A percentile compares a stretch with the other conserved stretches of the same genome.
These are phyloP conservation scores for Monosporozyma aquatica DNA, from an alignment of 805 yeast genomes.

Conservation along the genomic window DNA sequence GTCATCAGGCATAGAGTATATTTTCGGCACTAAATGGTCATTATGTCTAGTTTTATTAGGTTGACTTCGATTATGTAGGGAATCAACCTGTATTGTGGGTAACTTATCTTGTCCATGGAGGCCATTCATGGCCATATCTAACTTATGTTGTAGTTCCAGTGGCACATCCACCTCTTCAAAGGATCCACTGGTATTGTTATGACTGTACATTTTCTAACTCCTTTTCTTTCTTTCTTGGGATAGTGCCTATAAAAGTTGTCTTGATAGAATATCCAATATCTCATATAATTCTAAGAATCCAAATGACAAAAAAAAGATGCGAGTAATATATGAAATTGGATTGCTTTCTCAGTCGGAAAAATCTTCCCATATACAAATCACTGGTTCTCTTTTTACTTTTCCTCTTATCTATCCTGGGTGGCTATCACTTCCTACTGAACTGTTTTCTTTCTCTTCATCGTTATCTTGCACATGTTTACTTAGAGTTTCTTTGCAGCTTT, in stretches of 20 bases:
- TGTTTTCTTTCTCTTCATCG: no score
- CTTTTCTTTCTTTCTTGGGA: not conserved
- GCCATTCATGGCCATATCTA: conserved; percentile 9
- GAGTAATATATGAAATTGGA: no score
- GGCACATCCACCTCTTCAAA: conserved; percentile 26
- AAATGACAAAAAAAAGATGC: no score
- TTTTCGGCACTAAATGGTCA: not conserved
- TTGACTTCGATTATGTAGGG: not conserved
- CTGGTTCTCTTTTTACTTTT: no score
- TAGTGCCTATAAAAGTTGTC: not conserved
- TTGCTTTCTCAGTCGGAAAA: no score
- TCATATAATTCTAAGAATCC: no score
- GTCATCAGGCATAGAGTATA: conserved; percentile 1
- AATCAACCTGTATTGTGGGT: not conserved
- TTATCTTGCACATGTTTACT: no score
- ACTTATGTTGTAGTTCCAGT: conserved; percentile 16
- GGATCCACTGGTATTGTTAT: conserved; percentile 3
- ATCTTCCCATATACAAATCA: no score
- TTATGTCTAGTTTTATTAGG: not conserved
- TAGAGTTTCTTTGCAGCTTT: no score
- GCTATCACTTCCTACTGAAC: no score
- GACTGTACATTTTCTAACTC: not conserved
- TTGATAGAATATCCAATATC: no score
- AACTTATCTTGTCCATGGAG: not conserved
- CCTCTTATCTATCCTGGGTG: no score